Evolutionary conservation across 345 rosid species (phyloP).

Genomic region (Nasturtium officinale): DNA sequence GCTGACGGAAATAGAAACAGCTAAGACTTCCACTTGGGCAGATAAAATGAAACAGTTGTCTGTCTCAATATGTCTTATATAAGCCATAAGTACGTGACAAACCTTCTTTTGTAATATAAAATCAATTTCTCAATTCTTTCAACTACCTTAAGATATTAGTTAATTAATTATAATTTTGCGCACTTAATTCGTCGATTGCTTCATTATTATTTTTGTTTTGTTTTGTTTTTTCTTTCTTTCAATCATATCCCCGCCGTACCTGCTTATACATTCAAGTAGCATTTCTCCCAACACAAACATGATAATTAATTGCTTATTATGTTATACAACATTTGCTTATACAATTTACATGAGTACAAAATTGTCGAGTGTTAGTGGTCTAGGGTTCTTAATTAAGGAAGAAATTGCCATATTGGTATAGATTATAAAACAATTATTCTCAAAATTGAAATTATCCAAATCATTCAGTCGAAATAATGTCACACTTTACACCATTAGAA

Average conservation of each 20-base stretch:
- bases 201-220: slow-evolving; percentile 32
- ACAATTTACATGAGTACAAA: not conserved
- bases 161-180: slow-evolving; percentile 14
- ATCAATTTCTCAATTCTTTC: slow-evolving; percentile 20
- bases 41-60: slow-evolving; percentile 39
- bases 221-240: slow-evolving; percentile 10
- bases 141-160: slow-evolving; percentile 31
- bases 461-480: too few species aligned
- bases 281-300: slow-evolving; percentile 26
- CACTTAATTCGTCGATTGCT: slow-evolving; percentile 45
- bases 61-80: slow-evolving; percentile 43
- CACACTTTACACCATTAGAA: too few species aligned
- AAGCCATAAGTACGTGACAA: slow-evolving; percentile 42
- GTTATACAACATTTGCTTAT: not conserved
- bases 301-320: slow-evolving; percentile 31
- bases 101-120: slow-evolving; percentile 22
- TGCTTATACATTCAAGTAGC: slow-evolving; percentile 41
- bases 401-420: too few species aligned
- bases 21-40: slow-evolving; percentile 43
- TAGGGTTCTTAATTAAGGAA: too few species aligned
- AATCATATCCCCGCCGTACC: slow-evolving; percentile 45
- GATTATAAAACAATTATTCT: too few species aligned
- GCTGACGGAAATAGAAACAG: slow-evolving; percentile 36
- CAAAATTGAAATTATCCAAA: too few species aligned
- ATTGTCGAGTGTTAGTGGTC: too few species aligned